Conservation (phyloP, 192 early-diverging fungal species). For the Coemansia sp. region DNA sequence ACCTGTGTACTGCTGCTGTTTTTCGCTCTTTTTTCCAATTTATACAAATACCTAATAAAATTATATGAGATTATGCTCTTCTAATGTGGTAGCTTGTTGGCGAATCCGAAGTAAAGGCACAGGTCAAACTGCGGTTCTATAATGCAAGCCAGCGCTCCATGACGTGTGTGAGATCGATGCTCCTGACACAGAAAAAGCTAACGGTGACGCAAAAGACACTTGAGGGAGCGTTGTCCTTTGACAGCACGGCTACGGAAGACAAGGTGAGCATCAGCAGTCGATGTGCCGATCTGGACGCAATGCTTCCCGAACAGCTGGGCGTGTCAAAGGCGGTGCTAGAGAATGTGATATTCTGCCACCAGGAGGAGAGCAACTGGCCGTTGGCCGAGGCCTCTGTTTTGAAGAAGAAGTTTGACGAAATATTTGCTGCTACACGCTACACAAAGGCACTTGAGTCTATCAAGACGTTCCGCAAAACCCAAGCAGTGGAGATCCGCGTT, state of each 20-base stretch:
- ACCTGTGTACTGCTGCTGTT: neutral
- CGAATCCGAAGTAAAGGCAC: conserved; percentile 83
- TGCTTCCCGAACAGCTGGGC: conserved; percentile 83
- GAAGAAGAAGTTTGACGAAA: conserved; percentile 99
- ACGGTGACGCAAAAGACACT: conserved; percentile 70
- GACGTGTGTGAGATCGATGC: conserved; percentile 75
- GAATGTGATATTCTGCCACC: conserved; percentile 98
- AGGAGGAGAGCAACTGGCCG: conserved; percentile 98
- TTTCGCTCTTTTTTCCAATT: too few relatives aligned
- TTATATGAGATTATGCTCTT: conserved; percentile 25
- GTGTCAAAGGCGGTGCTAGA: conserved; percentile 91
- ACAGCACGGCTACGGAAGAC: conserved; percentile 59
- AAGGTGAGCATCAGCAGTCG: conserved; percentile 75
- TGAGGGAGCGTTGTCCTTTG: conserved; percentile 68
- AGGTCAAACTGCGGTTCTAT: conserved; percentile 83
- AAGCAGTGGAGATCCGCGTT: conserved; percentile 62
- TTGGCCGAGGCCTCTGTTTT: conserved; percentile 80
- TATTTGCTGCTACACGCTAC: conserved; percentile 90
- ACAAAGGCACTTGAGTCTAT: conserved; percentile 89
- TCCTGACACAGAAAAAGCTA: conserved; percentile 67
- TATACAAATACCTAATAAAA: too few relatives aligned
- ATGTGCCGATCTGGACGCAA: conserved; percentile 84
- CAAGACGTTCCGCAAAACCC: conserved; percentile 72
- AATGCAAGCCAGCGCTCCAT: conserved; percentile 75
- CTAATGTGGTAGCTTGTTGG: conserved; percentile 57